Conservation (phyloP, 805 yeast species). For the Ogataea siamensis region DNA sequence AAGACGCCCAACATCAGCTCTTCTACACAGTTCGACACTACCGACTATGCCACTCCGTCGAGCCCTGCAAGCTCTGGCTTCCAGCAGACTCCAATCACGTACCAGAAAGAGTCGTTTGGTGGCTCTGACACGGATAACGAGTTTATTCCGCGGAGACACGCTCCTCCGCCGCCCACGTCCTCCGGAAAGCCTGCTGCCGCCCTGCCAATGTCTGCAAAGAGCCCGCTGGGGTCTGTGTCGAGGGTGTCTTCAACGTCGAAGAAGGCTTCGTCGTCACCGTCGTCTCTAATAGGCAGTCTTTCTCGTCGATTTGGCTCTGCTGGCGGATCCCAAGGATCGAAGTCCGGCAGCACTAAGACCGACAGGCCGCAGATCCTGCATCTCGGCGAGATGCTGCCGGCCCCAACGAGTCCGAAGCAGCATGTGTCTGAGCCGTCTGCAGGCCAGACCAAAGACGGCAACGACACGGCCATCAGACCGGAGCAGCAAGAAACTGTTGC, state of each 20-base stretch:
- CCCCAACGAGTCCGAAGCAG: slow-evolving; percentile 2
- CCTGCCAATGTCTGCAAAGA: slow-evolving; percentile 9
- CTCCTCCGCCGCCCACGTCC: slow-evolving; percentile 34
- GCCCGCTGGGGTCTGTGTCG: slow-evolving; percentile 13
- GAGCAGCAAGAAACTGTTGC: background rate
- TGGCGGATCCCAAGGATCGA: no score
- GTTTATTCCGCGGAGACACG: slow-evolving; percentile 36
- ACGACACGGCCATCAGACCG: no score
- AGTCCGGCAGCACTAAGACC: slow-evolving; percentile 1
- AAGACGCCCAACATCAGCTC: slow-evolving; percentile 19
- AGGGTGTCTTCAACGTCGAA: slow-evolving; percentile 13
- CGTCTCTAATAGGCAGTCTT: slow-evolving; percentile 29
- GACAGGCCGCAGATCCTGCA: slow-evolving; percentile 18
- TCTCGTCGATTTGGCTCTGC: slow-evolving; percentile 28
- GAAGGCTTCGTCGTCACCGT: slow-evolving; percentile 20
- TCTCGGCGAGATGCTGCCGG: slow-evolving; percentile 18
- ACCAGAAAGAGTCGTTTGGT: slow-evolving; percentile 11
- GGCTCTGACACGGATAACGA: slow-evolving; percentile 21
- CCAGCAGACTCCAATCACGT: slow-evolving; percentile 12
- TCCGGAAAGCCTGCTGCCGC: slow-evolving; percentile 5
- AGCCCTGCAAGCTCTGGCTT: slow-evolving; percentile 14
- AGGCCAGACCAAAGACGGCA: no score
- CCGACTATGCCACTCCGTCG: slow-evolving; percentile 14
- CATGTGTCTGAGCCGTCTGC: no score
- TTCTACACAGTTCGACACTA: slow-evolving; percentile 15